Conservation (phyloP, 2,329 filamentous ascomycete species). For the Ophiostoma novo-ulmi region DNA sequence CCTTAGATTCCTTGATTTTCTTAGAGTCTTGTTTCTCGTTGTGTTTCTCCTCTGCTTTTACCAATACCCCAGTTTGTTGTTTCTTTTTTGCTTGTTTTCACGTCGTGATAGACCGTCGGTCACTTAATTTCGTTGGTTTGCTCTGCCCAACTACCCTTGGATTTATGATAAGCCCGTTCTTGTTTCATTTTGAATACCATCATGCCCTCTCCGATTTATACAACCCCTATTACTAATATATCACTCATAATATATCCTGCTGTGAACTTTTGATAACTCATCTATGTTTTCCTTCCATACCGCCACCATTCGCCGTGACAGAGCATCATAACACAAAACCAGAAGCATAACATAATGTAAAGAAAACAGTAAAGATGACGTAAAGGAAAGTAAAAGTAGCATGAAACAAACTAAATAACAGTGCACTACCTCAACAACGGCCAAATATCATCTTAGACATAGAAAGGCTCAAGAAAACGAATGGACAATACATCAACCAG, state of each 20-base stretch:
- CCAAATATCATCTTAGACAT: not conserved
- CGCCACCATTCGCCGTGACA: not conserved
- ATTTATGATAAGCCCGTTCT: not conserved
- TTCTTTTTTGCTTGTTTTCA: not conserved
- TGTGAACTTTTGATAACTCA: not conserved
- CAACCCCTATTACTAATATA: not conserved
- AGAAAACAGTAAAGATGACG: not conserved
- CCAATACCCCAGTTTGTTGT: conserved; percentile 9
- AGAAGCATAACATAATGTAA: not conserved
- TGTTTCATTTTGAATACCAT: not conserved
- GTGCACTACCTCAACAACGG: conserved; percentile 9
- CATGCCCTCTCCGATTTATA: not conserved
- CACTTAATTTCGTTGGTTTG: not conserved
- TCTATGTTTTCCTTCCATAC: not conserved
- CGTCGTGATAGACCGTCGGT: not conserved
- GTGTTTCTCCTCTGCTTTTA: not conserved
- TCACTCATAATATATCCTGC: not conserved
- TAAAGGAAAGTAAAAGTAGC: not conserved
- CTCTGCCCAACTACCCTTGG: not conserved
- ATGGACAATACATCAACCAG: conserved; percentile 5
- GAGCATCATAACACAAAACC: not conserved
- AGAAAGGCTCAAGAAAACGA: not conserved
- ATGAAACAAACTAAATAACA: conserved; percentile 6
- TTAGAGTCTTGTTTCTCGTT: not conserved
- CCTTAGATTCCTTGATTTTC: not conserved